These are phyloP conservation scores for Blastobotrys americana DNA, from an alignment of 805 yeast species.

Conservation along the genomic window DNA sequence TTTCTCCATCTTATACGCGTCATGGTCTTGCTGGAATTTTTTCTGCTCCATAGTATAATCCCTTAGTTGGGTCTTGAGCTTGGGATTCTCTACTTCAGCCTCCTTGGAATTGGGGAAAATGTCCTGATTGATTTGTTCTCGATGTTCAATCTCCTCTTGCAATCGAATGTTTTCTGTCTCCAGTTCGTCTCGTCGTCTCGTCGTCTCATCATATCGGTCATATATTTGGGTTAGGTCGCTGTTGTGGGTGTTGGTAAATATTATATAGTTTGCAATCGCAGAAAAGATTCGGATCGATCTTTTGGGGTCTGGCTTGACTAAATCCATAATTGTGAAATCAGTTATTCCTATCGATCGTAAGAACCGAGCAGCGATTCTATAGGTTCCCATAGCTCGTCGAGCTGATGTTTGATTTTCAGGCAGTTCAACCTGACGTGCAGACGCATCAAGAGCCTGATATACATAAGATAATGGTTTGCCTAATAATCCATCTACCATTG, in stretches of 20 bases:
- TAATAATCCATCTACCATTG: constrained; percentile 53
- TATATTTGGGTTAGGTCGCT: constrained; percentile 61
- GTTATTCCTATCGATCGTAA: constrained; percentile 66
- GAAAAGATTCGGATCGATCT: constrained; percentile 62
- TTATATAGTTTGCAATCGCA: constrained; percentile 78
- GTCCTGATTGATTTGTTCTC: constrained; percentile 29
- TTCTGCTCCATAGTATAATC: constrained; percentile 58
- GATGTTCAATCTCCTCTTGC: constrained; percentile 32
- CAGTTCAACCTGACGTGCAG: constrained; percentile 33
- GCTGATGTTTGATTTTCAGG: constrained; percentile 33
- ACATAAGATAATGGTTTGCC: constrained; percentile 39
- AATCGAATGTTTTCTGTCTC: constrained; percentile 36
- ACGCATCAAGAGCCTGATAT: constrained; percentile 24
- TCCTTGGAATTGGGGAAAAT: constrained; percentile 27
- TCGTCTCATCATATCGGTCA: constrained; percentile 43
- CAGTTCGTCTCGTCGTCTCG: constrained; percentile 36
- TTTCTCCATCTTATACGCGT: constrained; percentile 57
- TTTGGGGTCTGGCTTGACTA: constrained; percentile 66
- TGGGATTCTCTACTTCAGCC: constrained; percentile 43
- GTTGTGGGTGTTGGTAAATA: constrained; percentile 72
- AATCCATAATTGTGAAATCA: constrained; percentile 69
- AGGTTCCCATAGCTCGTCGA: constrained; percentile 47
- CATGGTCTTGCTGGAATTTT: constrained; percentile 51
- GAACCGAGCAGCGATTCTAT: constrained; percentile 53
- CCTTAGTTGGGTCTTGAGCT: constrained; percentile 56